Conservation (phyloP, 1,284 basidiomycete species). For the Grifola frondosa region DNA sequence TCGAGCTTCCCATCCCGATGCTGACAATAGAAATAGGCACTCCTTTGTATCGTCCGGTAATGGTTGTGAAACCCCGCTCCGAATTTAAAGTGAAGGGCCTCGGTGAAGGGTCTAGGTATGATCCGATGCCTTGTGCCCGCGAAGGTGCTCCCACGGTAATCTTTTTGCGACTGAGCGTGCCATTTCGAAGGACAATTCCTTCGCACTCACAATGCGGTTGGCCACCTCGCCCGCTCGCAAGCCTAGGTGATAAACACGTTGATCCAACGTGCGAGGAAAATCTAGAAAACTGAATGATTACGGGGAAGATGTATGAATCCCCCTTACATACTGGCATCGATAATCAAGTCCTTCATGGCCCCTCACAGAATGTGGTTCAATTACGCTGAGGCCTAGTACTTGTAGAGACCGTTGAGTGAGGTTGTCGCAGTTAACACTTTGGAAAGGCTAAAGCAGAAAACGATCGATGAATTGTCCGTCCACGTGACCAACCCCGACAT, state of each 20-base stretch:
- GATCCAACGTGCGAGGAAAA: slow-evolving; percentile 70
- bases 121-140: slow-evolving; percentile 62
- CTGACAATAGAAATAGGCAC: slow-evolving; percentile 73
- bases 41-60: slow-evolving; percentile 74
- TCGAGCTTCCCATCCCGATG: slow-evolving; percentile 82
- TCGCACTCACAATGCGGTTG: slow-evolving; percentile 67
- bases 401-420: too few relatives aligned
- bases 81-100: slow-evolving; percentile 63
- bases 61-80: slow-evolving; percentile 78
- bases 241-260: slow-evolving; percentile 78
- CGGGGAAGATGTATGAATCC: slow-evolving; percentile 8
- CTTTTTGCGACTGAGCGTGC: slow-evolving; percentile 34
- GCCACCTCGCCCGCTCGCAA: slow-evolving; percentile 74
- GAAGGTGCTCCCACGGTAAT: slow-evolving; percentile 77
- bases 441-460: too few relatives aligned
- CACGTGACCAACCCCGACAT: too few relatives aligned
- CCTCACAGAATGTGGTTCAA: too few relatives aligned
- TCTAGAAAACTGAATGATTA: slow-evolving; percentile 41
- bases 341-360: slow-evolving; percentile 58
- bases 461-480: too few relatives aligned
- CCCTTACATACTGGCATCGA: slow-evolving; percentile 56
- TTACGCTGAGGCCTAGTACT: too few relatives aligned
- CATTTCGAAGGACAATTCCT: background rate
- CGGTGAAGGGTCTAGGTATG: slow-evolving; percentile 57
- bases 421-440: too few relatives aligned